Evolutionary conservation across 129 eudicot genomes (phyloP), one percentile per base, ranked within the genome.

Genomic region (Flaveria ramosissima): DNA sequence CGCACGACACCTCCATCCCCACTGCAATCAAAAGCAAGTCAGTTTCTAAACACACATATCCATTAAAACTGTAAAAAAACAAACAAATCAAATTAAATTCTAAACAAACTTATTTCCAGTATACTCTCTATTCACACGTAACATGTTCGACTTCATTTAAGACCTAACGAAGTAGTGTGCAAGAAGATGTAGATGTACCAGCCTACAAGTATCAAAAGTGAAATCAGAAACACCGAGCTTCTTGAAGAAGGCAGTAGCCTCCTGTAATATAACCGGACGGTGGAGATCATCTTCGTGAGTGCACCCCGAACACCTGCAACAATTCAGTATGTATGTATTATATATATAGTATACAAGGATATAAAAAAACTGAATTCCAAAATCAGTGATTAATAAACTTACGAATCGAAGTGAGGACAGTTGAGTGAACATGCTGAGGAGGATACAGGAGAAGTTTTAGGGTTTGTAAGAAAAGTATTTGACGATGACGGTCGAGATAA

Each of bases 1-100:
- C 17, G 98, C 98, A 20, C 98, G 97, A 53, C 98, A 94, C 81
- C 98, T 87, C 98, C 98, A 94, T 77, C 96, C 98, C 92, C 91
- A 89, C 98, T 94, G 81, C 47, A 74, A 77, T 53, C 30, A 7
- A 74, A 57, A 57, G 52, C 62, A 74, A 1, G 13, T 66, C 67
- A 73, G 69, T 53, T 43, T 63, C 72, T 16, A 72, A 56, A 39
- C 43, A 51, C n/a, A 70, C 68, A 46, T 36, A 61, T 60, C 46
- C 65, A 46, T 17, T 46, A 47, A 70, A 70, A n/a, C 26, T 6
- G n/a, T 68, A 56, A 66, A 77, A 77, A 41, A 55, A 23, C 68
- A 42, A 48, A 70, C 47, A 19, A 13, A 36, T 36, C 7, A 36
- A 43, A 56, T 11, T 6, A 39, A 52, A 39, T 70, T 50, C 77